These are phyloP conservation scores for Mariannaea sp. DNA, from an alignment of 2,329 filamentous ascomycete species.

Conservation along the genomic window DNA sequence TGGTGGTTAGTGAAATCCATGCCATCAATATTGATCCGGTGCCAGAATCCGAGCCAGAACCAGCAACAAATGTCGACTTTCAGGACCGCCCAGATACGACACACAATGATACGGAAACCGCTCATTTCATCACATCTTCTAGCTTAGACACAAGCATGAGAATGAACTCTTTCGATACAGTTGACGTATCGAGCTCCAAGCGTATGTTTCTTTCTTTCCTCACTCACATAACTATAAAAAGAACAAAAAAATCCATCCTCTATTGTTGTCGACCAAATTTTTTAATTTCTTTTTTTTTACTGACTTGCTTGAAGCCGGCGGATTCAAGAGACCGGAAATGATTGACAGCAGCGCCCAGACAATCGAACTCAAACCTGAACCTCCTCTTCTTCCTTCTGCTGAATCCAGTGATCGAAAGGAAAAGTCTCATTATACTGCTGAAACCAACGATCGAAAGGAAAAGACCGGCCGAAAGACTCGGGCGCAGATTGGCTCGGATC, in stretches of 20 bases:
- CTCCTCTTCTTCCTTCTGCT: not conserved
- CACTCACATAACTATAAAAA: no score
- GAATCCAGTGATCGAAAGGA: not conserved
- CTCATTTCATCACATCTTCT: not conserved
- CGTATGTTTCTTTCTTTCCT: no score
- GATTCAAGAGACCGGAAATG: not conserved
- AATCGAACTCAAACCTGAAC: not conserved
- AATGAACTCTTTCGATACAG: not conserved
- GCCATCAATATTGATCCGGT: not conserved
- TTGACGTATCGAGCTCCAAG: no score
- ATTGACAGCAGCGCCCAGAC: slow-evolving; percentile 8
- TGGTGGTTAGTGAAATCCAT: not conserved
- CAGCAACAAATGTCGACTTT: not conserved
- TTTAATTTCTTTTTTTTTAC: no score
- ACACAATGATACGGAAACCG: not conserved
- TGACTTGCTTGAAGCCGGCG: no score
- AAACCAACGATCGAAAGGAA: slow-evolving; percentile 2
- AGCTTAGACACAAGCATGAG: not conserved
- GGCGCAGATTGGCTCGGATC: slow-evolving; percentile 10
- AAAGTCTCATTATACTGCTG: no score
- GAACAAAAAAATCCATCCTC: no score
- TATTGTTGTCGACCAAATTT: no score
- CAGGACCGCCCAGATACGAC: not conserved
- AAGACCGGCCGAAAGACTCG: not conserved
- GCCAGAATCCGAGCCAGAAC: not conserved